Percentiles rank a stretch among this genome's conserved stretches.
These are phyloP conservation scores for Aspergillus nanangensis DNA, from an alignment of 495 filamentous ascomycete genomes.

Conservation along the genomic window DNA sequence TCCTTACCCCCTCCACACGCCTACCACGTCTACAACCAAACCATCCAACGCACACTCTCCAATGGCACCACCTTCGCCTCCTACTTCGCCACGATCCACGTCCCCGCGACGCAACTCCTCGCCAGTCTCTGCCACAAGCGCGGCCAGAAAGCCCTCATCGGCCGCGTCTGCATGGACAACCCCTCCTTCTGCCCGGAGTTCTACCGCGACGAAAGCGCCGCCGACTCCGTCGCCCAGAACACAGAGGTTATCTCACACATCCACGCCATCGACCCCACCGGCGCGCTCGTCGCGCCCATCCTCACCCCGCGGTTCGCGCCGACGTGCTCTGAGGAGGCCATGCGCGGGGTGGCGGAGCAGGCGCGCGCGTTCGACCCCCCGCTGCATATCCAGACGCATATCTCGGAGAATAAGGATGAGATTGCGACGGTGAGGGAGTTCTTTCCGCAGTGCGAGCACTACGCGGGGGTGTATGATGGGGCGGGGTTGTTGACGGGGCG, in stretches of 20 bases:
- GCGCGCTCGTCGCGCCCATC: slow-evolving; percentile 65
- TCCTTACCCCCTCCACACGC: slow-evolving; percentile 37
- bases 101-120: slow-evolving; percentile 79
- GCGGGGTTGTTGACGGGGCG: slow-evolving; percentile 61
- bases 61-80: slow-evolving; percentile 87
- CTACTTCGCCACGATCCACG: slow-evolving; percentile 88
- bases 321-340: slow-evolving; percentile 56
- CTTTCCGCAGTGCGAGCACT: slow-evolving; percentile 54
- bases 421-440: slow-evolving; percentile 60
- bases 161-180: slow-evolving; percentile 87
- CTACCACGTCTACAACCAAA: slow-evolving; percentile 62
- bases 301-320: slow-evolving; percentile 91
- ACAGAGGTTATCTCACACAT: slow-evolving; percentile 63
- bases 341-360: slow-evolving; percentile 60
- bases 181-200: slow-evolving; percentile 57
- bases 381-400: slow-evolving; percentile 82
- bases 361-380: slow-evolving; percentile 49
- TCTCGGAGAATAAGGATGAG: slow-evolving; percentile 79
- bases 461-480: slow-evolving; percentile 76
- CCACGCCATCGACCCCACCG: slow-evolving; percentile 56
- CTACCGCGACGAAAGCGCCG: slow-evolving; percentile 66
- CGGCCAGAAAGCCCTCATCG: slow-evolving; percentile 88
- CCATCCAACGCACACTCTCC: slow-evolving; percentile 72
- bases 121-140: slow-evolving; percentile 68
- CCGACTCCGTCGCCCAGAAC: slow-evolving; percentile 52